These are phyloP conservation scores for Kwoniella sp. DNA, from an alignment of 768 basidiomycete species.

Conservation along the genomic window DNA sequence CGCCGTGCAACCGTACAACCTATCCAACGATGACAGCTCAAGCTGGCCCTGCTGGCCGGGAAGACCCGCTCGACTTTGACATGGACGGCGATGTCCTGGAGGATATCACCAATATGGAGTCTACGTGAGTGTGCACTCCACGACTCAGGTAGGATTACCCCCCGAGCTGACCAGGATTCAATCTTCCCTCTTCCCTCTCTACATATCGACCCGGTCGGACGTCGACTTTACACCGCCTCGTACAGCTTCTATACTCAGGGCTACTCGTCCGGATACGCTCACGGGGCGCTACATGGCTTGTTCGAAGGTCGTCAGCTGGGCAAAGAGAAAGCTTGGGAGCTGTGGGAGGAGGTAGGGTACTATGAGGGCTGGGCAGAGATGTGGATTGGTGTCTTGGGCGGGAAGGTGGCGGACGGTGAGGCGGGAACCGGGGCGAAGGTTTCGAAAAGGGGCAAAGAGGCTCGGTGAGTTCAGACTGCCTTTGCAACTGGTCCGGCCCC, in stretches of 20 bases:
- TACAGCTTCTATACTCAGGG: conserved; percentile 75
- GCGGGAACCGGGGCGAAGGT: not conserved
- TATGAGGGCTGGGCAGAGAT: conserved; percentile 78
- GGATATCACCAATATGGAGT: conserved; percentile 15
- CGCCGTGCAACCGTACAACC: no score
- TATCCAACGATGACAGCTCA: no score
- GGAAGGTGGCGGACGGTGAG: not conserved
- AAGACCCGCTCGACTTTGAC: conserved; percentile 1
- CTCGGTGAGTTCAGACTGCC: conserved; percentile 45
- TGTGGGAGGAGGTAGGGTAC: conserved; percentile 96
- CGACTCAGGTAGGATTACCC: not conserved
- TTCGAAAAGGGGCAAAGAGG: conserved; percentile 23
- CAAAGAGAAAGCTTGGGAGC: conserved; percentile 82
- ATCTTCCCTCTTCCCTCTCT: no score
- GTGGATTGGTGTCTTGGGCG: conserved; percentile 52
- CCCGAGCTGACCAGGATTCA: no score
- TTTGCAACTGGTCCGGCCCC: no score
- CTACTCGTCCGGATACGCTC: conserved; percentile 69
- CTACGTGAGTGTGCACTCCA: conserved; percentile 10
- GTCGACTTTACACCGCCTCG: not conserved
- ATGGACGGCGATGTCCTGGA: conserved; percentile 11
- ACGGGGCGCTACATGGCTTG: conserved; percentile 81
- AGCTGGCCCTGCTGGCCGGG: no score
- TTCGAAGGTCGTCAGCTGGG: conserved; percentile 89
- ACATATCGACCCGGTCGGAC: no score